Evolutionary conservation across 108 stramenopile genomes (phyloP), one percentile per base, ranked within the genome.

Genomic region (Cyclotella baltica): DNA sequence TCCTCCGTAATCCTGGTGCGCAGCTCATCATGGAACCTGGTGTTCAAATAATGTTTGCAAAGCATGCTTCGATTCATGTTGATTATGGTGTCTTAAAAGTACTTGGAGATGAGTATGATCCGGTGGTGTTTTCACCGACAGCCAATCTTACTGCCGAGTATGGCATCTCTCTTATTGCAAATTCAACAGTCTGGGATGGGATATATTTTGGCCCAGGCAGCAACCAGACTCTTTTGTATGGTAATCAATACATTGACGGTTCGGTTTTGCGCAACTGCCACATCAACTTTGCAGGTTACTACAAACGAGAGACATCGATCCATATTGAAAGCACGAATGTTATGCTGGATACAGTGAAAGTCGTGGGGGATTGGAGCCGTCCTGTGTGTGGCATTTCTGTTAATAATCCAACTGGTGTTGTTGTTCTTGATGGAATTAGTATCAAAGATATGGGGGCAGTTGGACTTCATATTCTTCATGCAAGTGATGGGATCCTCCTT

Each of bases 1-100:
- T 62, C 20, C 25, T 73, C 19, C 20, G 61, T 15, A 59, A 73
- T 55, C 61, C 72, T 40, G 20, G 34, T 4, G 72, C 52, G 62
- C 38, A 62, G 29, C 51, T 73, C 28, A 20, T 55, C 58, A 25
- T 73, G 38, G 31, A 62, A 6, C 3, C 72, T 43, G 72, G 72
- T n/a, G 72, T 73, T 22, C 61, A 23, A 4, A 62, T 73, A 3
- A 63, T 62, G 28, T 73, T 73, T 63, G 48, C 62, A n/a, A 1
- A 37, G 37, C 28, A 62, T 51, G 72, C 72, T 22, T 61, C 61
- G 11, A 73, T 73, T 38, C 72, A 61, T 28, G 72, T 73, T 47
- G 58, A 73, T 27, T 33, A 46, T 11, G 72, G 72, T 22, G 27
- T 47, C 18, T 61, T 73, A 3, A 73, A 73, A 33, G 62, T 73